Conservation (phyloP, 371 early-diverging fungal genomes). For the Gilbertella persicaria region DNA sequence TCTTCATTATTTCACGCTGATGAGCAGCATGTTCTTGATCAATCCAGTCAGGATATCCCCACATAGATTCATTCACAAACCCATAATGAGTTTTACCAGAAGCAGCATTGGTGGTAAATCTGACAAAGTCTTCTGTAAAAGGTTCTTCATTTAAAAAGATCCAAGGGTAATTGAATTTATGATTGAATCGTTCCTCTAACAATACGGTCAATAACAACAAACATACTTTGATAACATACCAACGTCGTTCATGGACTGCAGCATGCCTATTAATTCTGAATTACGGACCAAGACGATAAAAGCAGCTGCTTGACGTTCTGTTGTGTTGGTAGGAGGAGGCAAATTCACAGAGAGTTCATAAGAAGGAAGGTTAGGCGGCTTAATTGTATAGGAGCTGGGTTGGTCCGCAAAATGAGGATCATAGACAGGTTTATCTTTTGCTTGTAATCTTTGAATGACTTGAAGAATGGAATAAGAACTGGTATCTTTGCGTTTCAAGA, state of each 20-base stretch:
- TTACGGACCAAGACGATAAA: slow-evolving; percentile 71
- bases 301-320: slow-evolving; percentile 58
- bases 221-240: slow-evolving; percentile 5
- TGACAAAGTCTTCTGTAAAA: slow-evolving; percentile 65
- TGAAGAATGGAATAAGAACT: background rate
- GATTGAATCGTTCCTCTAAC: slow-evolving; percentile 80
- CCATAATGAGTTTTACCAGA: slow-evolving; percentile 56
- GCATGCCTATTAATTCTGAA: slow-evolving; percentile 69
- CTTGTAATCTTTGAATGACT: background rate
- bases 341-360: slow-evolving; percentile 26
- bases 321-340: slow-evolving; percentile 28
- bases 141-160: slow-evolving; percentile 85
- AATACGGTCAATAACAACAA: slow-evolving; percentile 7
- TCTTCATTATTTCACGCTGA: slow-evolving; percentile 55
- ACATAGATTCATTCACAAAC: slow-evolving; percentile 61
- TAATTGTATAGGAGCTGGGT: slow-evolving; percentile 29
- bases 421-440: background rate
- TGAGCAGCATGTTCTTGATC: slow-evolving; percentile 63
- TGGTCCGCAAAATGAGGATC: slow-evolving; percentile 13
- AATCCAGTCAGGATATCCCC: slow-evolving; percentile 86
- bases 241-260: slow-evolving; percentile 54
- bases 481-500: slow-evolving; percentile 4
- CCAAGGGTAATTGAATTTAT: slow-evolving; percentile 82
- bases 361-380: slow-evolving; percentile 27
- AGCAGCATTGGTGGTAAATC: slow-evolving; percentile 41